Evolutionary conservation across 2,329 filamentous ascomycete species (phyloP).

Genomic region (Cladosporium velox): DNA sequence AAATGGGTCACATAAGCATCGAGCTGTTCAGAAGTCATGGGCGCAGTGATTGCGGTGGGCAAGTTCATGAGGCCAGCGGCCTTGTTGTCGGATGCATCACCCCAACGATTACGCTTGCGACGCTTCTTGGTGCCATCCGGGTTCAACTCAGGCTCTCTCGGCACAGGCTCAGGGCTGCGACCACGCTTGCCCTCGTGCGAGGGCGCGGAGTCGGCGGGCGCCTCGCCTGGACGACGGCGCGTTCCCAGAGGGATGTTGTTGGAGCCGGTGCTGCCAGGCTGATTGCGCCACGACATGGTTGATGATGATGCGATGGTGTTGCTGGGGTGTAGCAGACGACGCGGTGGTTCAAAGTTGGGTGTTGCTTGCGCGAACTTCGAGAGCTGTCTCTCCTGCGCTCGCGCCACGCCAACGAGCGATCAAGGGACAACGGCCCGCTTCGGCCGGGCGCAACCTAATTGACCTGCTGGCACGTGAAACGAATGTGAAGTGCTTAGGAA

Average conservation of each 20-base stretch:
- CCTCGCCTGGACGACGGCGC: slow-evolving; percentile 72
- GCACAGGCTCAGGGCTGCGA: slow-evolving; percentile 68
- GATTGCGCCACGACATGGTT: slow-evolving; percentile 64
- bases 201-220: slow-evolving; percentile 40
- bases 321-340: neutral
- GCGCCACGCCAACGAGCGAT: neutral
- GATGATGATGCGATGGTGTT: slow-evolving; percentile 20
- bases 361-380: neutral
- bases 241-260: slow-evolving; percentile 96
- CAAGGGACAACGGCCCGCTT: neutral
- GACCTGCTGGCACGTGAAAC: neutral
- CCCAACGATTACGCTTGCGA: slow-evolving; percentile 99
- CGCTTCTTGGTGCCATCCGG: slow-evolving; percentile 79
- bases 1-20: slow-evolving; percentile 96
- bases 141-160: slow-evolving; percentile 38
- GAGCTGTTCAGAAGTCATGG: slow-evolving; percentile 98
- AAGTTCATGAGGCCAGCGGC: slow-evolving; percentile 96
- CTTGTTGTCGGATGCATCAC: slow-evolving; percentile 96
- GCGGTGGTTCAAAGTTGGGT: neutral
- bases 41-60: slow-evolving; percentile 91
- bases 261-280: slow-evolving; percentile 87
- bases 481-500: neutral
- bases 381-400: neutral
- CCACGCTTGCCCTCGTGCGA: slow-evolving; percentile 72
- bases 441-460: neutral